phyloP scores from a whole-genome alignment of 1,284 basidiomycete species.

The Rhodofomes roseus region DNA sequence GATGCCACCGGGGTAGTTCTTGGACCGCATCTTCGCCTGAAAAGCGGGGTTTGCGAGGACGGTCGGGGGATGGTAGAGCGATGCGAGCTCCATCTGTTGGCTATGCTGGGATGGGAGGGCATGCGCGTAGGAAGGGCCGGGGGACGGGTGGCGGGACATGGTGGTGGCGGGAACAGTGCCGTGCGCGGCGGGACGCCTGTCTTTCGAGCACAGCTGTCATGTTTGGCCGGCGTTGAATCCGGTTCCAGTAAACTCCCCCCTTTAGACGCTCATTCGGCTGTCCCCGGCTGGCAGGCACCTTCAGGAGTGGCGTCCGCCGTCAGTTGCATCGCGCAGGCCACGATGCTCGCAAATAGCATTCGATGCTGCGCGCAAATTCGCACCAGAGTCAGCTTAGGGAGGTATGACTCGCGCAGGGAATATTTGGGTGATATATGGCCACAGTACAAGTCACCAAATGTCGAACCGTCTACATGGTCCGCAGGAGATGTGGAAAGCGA shows the following conservation, averaged over 20 bases:
- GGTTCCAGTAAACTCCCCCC: conserved; percentile 23
- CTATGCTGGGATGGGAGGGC: conserved; percentile 2
- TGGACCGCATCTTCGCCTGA: conserved; percentile 42
- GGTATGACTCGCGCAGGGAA: background rate
- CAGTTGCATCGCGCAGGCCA: background rate
- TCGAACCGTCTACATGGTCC: background rate
- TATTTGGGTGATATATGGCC: background rate
- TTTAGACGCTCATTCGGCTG: conserved; percentile 16
- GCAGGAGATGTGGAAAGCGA: background rate
- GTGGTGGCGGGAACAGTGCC: conserved; percentile 17
- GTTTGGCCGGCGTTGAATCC: conserved; percentile 26
- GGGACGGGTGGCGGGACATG: conserved; percentile 36
- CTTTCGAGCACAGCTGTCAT: conserved; percentile 22
- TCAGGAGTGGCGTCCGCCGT: background rate
- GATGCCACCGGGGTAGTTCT: conserved; percentile 55
- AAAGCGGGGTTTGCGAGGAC: conserved; percentile 17
- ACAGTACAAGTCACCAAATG: background rate
- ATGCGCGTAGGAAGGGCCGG: conserved; percentile 20
- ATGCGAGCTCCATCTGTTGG: conserved; percentile 7
- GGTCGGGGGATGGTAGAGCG: conserved; percentile 16
- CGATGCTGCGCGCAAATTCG: background rate
- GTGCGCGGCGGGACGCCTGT: conserved; percentile 13
- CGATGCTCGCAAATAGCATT: background rate
- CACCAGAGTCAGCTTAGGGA: background rate
- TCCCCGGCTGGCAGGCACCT: conserved; percentile 7